phyloP scores from a whole-genome alignment of 1,139 yeast species.

The Nakaseomyces nivariensis region DNA sequence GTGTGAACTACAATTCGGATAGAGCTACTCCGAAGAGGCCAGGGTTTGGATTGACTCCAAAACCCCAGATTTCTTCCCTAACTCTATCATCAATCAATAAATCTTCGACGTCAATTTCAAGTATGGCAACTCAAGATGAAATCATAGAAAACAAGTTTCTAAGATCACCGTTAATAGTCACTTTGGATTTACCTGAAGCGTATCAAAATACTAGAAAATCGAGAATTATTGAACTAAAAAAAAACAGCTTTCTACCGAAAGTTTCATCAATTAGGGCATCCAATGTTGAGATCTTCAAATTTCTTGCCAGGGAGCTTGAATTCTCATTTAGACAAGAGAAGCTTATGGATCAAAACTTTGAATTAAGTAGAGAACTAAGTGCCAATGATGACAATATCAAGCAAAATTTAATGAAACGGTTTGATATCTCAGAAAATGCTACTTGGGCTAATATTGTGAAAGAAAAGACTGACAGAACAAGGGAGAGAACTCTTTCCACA shows the following conservation, averaged over 20 bases:
- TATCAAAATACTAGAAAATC: conserved; percentile 21
- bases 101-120: conserved; percentile 7
- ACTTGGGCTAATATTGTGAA: conserved; percentile 28
- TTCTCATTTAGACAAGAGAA: conserved; percentile 22
- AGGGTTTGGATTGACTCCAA: neutral
- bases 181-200: conserved; percentile 26
- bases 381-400: neutral
- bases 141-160: conserved; percentile 4
- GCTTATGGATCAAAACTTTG: conserved; percentile 7
- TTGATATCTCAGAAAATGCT: conserved; percentile 26
- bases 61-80: neutral
- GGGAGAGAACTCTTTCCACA: neutral
- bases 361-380: conserved; percentile 2
- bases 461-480: conserved; percentile 12
- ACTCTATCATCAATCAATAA: conserved; percentile 4
- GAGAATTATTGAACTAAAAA: conserved; percentile 9
- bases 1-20: conserved; percentile 3
- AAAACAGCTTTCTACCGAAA: conserved; percentile 7
- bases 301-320: conserved; percentile 26
- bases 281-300: conserved; percentile 27
- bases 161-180: conserved; percentile 20
- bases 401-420: conserved; percentile 16
- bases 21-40: neutral
- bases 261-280: conserved; percentile 19
- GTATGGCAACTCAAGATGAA: conserved; percentile 10